Evolutionary conservation across 2,329 filamentous ascomycete species (phyloP).

Genomic region (Aspergillus carbonarius): DNA sequence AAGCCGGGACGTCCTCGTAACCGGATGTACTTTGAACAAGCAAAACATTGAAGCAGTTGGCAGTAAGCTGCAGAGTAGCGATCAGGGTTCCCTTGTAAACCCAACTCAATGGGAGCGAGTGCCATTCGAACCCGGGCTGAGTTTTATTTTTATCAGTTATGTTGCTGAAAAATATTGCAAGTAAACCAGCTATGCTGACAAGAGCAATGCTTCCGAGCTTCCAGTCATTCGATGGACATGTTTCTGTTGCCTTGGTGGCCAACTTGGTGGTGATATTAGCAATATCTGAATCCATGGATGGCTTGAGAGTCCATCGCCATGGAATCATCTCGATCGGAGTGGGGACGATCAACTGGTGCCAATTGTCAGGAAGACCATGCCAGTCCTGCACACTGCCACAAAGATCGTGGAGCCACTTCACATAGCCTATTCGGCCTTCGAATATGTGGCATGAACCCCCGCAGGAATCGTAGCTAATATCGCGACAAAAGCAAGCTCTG

Average conservation of each 20-base stretch:
- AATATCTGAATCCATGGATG: neutral
- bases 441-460: slow-evolving; percentile 5
- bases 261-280: neutral
- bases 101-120: neutral
- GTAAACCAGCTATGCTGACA: neutral
- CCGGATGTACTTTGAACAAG: neutral
- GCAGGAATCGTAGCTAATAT: slow-evolving; percentile 7
- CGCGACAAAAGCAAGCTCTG: slow-evolving; percentile 5
- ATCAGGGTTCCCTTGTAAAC: neutral
- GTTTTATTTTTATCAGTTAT: neutral
- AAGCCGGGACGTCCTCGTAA: neutral
- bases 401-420: slow-evolving; percentile 4
- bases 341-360: slow-evolving; percentile 3
- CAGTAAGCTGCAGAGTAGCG: neutral
- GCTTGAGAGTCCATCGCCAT: slow-evolving; percentile 8
- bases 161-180: neutral
- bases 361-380: slow-evolving; percentile 7
- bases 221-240: slow-evolving; percentile 1
- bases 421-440: slow-evolving; percentile 6
- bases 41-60: neutral
- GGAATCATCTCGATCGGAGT: slow-evolving; percentile 1
- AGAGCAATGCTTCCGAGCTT: slow-evolving; percentile 3
- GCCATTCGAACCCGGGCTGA: neutral
- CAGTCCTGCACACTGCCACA: slow-evolving; percentile 1
- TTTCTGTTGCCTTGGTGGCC: neutral